Evolutionary conservation across 495 filamentous ascomycete genomes (phyloP).

Genomic region (Emericellopsis terricola): DNA sequence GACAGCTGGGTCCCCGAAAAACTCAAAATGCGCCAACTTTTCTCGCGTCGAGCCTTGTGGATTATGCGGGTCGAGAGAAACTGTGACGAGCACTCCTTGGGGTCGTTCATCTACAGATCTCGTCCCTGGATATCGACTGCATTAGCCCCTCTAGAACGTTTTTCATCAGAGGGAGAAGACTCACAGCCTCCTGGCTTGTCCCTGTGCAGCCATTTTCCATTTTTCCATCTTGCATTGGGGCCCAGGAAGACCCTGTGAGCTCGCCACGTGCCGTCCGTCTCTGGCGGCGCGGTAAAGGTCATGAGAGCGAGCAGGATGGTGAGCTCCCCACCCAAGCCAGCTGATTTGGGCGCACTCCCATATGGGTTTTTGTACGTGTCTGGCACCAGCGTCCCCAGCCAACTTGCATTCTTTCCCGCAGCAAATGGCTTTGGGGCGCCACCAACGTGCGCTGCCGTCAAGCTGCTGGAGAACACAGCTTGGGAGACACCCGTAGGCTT

Average conservation of each 20-base stretch:
- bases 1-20: too few relatives aligned
- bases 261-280: slow-evolving; percentile 1
- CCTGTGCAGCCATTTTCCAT: slow-evolving; percentile 4
- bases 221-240: slow-evolving; percentile 4
- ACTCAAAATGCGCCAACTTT: slow-evolving; percentile 1
- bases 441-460: too few relatives aligned
- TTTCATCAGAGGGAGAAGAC: slow-evolving; percentile 1
- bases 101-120: slow-evolving; percentile 3
- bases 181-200: slow-evolving; percentile 7
- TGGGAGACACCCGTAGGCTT: slow-evolving; percentile 5
- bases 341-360: slow-evolving; percentile 1
- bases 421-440: too few relatives aligned
- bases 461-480: not conserved
- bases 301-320: slow-evolving; percentile 12
- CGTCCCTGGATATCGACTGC: not conserved
- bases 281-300: slow-evolving; percentile 7
- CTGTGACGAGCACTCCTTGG: slow-evolving; percentile 10
- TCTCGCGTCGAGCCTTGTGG: slow-evolving; percentile 1
- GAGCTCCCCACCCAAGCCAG: slow-evolving; percentile 12
- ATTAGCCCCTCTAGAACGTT: not conserved
- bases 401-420: slow-evolving; percentile 7
- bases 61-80: slow-evolving; percentile 8
- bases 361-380: slow-evolving; percentile 7
- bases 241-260: slow-evolving; percentile 8
- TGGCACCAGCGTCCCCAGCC: slow-evolving; percentile 18